A percentile compares a stretch with the other conserved stretches of the same genome.
phyloP scores from a whole-genome alignment of 2,329 filamentous ascomycete species.

The Aspergillus chevalieri region DNA sequence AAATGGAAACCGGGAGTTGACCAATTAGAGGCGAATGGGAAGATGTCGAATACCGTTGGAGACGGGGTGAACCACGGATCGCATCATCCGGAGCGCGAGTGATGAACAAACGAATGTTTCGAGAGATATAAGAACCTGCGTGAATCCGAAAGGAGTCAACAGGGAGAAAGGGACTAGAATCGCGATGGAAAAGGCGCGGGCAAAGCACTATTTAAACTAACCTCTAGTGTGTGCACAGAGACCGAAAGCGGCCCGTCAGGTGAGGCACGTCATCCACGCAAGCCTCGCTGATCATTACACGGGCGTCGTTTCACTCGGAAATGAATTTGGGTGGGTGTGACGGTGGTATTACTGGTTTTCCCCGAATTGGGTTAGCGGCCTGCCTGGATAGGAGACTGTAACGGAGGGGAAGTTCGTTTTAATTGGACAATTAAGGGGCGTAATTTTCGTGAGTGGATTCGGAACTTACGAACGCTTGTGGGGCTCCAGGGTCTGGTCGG shows the following conservation, averaged over 20 bases:
- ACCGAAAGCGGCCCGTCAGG: constrained; percentile 8
- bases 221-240: background rate
- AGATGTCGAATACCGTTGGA: constrained; percentile 4
- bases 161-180: too few relatives aligned
- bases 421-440: background rate
- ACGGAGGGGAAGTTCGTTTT: too few relatives aligned
- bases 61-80: constrained; percentile 12
- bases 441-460: background rate
- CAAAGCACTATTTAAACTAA: background rate
- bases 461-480: too few relatives aligned
- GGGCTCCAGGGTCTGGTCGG: too few relatives aligned
- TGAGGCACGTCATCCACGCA: constrained; percentile 20
- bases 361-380: background rate
- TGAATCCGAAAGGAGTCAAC: background rate
- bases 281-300: constrained; percentile 15
- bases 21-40: background rate
- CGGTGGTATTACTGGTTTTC: background rate
- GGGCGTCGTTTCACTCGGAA: background rate
- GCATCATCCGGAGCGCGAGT: constrained; percentile 13
- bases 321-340: background rate
- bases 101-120: background rate
- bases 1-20: background rate
- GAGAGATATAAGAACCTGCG: background rate
- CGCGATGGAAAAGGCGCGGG: background rate
- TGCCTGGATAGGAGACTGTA: too few relatives aligned